Base-by-base conservation (phyloP, 768 basidiomycete species). In the Ramaria sp. region DNA sequence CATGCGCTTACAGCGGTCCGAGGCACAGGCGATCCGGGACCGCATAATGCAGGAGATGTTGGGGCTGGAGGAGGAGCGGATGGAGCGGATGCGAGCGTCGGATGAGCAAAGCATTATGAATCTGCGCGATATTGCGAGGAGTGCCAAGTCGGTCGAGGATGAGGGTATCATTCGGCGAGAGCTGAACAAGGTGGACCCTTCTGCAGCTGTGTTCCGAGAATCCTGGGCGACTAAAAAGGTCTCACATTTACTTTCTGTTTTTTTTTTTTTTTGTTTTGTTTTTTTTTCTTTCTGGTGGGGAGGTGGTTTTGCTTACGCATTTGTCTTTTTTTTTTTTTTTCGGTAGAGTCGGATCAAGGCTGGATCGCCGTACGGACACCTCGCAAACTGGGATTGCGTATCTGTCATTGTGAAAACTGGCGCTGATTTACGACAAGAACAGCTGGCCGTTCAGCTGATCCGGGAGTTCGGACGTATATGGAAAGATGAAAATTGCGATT, bases 21-120 rank as follows among this genome's bases (percentile, higher is more conserved):
- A 97, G 66, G 95, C 94, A 3, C 76, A 87, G 0, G 86, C 87
- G 1, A 99, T 99, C 60, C 79, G 91, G 15, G 87, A 92, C 60
- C 78, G 93, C 20, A 99, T 99, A 58, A 99, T 99, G 96, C 82
- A 87, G 61, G 96, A 99, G 74, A 99, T 99, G 96, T 74, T 97
- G 58, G 76, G 91, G 22, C 72, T 99, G 25, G 96, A 99, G 68
- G 94, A 98, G 65, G 92, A 98, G 66, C 79, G 96, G 24, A 94
- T 99, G 83, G 81, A 87, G 57, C 78, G 93, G 18, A 97, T 95
- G 94, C 34, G 43, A 27, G 47, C 34, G 32, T 44, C 55, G 36
- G 37, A 52, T 48, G 42, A 47, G 25, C 28, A 34, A 34, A 28
- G 53, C 16, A 10, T 55, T 28, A 47, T 45, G 32, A 36, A 55